Evolutionary conservation across 371 early-diverging fungal species (phyloP).

Genomic region (Mucor velutinosus): DNA sequence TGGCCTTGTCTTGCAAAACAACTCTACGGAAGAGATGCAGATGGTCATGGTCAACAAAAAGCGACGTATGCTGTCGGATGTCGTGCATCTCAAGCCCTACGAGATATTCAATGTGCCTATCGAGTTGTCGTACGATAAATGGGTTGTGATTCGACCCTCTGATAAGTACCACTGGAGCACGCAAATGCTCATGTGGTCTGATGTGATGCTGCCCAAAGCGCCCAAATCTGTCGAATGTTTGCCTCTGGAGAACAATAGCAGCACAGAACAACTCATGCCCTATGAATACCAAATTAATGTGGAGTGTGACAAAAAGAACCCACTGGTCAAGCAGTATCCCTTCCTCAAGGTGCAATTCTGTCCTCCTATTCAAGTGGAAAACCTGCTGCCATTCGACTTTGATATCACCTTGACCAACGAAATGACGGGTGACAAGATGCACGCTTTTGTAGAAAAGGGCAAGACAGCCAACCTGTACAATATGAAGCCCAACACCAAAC

Average conservation of each 20-base stretch:
- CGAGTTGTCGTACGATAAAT: constrained; percentile 57
- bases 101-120: constrained; percentile 72
- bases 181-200: constrained; percentile 69
- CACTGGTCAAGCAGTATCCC: constrained; percentile 59
- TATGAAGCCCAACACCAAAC: constrained; percentile 58
- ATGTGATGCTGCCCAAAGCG: constrained; percentile 46
- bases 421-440: constrained; percentile 45
- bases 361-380: constrained; percentile 83
- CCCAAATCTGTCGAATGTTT: constrained; percentile 38
- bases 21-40: constrained; percentile 58
- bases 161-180: constrained; percentile 73
- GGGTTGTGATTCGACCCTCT: constrained; percentile 68
- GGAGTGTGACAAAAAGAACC: constrained; percentile 36
- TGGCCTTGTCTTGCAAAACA: constrained; percentile 67
- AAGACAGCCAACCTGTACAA: constrained; percentile 62
- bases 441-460: constrained; percentile 52
- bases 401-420: constrained; percentile 43
- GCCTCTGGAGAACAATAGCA: constrained; percentile 6
- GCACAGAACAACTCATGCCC: constrained; percentile 10
- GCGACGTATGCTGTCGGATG: constrained; percentile 22
- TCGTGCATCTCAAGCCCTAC: constrained; percentile 43
- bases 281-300: constrained; percentile 36
- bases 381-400: constrained; percentile 79
- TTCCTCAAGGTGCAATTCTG: constrained; percentile 67
- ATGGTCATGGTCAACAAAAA: constrained; percentile 56